Base-by-base conservation (phyloP, 2,329 filamentous ascomycete genomes). In the Hymenoscyphus linearis region DNA sequence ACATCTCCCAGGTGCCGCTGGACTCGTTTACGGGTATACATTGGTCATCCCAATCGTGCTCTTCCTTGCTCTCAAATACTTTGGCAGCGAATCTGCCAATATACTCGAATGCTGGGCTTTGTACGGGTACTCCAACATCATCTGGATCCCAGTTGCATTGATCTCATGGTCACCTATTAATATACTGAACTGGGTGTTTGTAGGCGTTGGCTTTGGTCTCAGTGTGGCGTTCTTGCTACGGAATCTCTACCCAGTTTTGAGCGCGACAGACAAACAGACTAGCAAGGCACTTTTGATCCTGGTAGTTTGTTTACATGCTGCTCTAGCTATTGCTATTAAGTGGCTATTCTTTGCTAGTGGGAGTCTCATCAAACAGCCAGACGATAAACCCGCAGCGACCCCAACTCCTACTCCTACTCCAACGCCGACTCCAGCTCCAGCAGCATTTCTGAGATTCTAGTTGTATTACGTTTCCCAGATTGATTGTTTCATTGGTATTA, bases 21-120 rank as follows among this genome's bases (percentile, higher is more conserved):
- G 95, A 4, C 79, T 99, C 69, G 85, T 99, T 65, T 99, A 99
- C 76, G 95, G 95, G 61, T 99, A 99, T 76, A 98, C 95, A 1
- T 83, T 89, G 64, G 80, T 96, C 65, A 86, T 99, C 60, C 95
- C 95, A 3, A 79, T 96, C 65, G 86, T 81, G 10, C 83, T 99
- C 35, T 99, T 93, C 86, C 88, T 87, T 22, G 89, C 90, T 67
- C 80, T 99, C 67, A 91, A 90, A 70, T 99, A 96, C 88, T 98
- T 96, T 76, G 93, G 93, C 61, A 95, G 91, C 75, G 92, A 96
- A 74, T 90, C 86, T 60, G 93, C 93, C 65, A 96, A 96, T 76
- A 79, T 99, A 62, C 84, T 99, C 67, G 95, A 99, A 79, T 96
- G 92, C 80, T 93, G 91, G 86, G 90, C 92, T 62, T 80, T 99